Conservation (phyloP, 192 early-diverging fungal genomes). For the Rhizoclosmatium globosum region DNA sequence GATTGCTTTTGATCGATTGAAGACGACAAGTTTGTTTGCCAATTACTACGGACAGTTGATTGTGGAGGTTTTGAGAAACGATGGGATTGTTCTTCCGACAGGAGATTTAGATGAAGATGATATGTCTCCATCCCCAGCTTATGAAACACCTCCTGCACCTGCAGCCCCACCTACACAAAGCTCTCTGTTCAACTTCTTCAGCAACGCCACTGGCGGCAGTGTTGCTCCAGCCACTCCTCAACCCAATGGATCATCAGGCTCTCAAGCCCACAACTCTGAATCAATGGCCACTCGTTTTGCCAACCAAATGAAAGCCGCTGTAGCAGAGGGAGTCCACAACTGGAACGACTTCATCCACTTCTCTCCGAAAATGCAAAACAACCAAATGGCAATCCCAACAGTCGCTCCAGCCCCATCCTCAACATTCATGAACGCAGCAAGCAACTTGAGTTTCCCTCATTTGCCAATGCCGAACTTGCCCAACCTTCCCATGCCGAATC, state of each 20-base stretch:
- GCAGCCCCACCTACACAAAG: background rate
- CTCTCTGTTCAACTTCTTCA: constrained; percentile 22
- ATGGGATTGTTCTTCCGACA: constrained; percentile 27
- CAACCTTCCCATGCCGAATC: constrained; percentile 17
- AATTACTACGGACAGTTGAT: constrained; percentile 56
- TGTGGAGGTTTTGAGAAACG: constrained; percentile 47
- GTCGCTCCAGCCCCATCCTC: background rate
- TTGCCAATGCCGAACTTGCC: constrained; percentile 7
- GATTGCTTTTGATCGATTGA: constrained; percentile 50
- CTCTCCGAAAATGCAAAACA: constrained; percentile 7
- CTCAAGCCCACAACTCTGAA: background rate
- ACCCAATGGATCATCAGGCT: background rate
- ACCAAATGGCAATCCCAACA: background rate
- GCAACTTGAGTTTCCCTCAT: constrained; percentile 1
- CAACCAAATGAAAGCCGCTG: constrained; percentile 4
- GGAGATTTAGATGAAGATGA: constrained; percentile 11
- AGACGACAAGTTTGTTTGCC: constrained; percentile 47
- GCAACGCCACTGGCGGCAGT: background rate
- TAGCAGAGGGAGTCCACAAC: constrained; percentile 1
- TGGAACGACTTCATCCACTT: constrained; percentile 34
- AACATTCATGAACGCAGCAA: constrained; percentile 3
- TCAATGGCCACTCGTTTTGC: constrained; percentile 19
- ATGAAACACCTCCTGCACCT: background rate
- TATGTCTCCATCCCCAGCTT: background rate
- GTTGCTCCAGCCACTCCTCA: background rate